A percentile compares a stretch with the other conserved stretches of the same genome.
Conservation (phyloP, 1,139 yeast species). For the Zygoascus hellenicus region DNA sequence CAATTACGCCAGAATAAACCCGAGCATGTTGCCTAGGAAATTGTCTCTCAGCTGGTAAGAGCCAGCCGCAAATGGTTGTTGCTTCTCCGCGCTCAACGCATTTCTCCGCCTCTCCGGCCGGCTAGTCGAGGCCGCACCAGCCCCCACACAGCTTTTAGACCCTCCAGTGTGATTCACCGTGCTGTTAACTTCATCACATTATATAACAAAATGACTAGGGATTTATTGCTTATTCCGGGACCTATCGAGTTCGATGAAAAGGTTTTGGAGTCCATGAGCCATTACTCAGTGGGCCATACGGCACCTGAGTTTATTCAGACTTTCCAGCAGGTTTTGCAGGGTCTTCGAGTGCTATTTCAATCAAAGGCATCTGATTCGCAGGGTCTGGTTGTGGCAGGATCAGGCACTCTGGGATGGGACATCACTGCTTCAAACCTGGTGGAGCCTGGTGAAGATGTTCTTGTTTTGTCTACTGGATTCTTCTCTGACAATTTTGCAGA, state of each 20-base stretch:
- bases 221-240: conserved; percentile 57
- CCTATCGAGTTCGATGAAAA: conserved; percentile 85
- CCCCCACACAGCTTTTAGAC: too few species aligned
- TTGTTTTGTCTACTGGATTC: conserved; percentile 88
- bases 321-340: conserved; percentile 62
- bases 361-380: conserved; percentile 62
- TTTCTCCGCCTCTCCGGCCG: too few species aligned
- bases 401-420: conserved; percentile 97
- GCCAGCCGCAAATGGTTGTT: neutral
- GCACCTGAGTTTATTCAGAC: conserved; percentile 78
- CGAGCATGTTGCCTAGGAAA: too few species aligned
- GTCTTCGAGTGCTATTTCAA: conserved; percentile 68
- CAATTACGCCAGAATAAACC: too few species aligned
- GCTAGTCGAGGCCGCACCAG: too few species aligned
- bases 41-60: too few species aligned
- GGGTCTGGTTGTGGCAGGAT: conserved; percentile 78
- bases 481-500: conserved; percentile 86
- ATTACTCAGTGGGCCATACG: conserved; percentile 85
- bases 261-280: conserved; percentile 76
- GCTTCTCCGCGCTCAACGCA: neutral
- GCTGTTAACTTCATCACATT: too few species aligned
- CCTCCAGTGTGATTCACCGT: too few species aligned
- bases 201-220: conserved; percentile 3
- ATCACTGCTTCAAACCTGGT: conserved; percentile 74
- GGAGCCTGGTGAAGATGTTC: conserved; percentile 53